Base-by-base conservation (phyloP, 2,329 filamentous ascomycete species). In the Nothophaeocryptopus gaeumannii region DNA sequence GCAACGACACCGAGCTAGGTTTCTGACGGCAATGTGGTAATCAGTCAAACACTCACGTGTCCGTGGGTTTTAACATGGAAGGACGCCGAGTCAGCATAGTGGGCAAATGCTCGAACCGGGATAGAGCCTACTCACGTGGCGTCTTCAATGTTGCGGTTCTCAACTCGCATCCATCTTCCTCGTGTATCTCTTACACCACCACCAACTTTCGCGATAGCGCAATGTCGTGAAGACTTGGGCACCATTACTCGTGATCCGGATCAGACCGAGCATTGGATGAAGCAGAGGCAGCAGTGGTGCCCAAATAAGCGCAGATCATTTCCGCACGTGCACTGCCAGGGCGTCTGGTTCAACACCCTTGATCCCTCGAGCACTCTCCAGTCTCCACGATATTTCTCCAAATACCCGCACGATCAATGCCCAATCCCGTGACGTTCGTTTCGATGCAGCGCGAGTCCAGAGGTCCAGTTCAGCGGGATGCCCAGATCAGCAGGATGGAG, bases 221-320 rank as follows among this genome's bases (percentile, higher is more conserved):
- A 45, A 34, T 12, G 9, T 35, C 38, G 38, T 38, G 44, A 36
- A 34, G 33, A 20, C 37, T 46, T 47, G 44, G 47, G 51, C 42
- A 53, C 45, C 47, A 53, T 55, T 44, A 53, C 35, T 55, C 47
- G 39, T 36, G 9, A 36, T 41, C 43, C 41, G 45, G 43, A 29
- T 38, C 34, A 45, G 29, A 46, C 43, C 46, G 54, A 44, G 33
- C 14, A 42, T 12, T 14, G 29, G 4, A 36, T 38, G 9, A 37
- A 32, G 20, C 20, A 26, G 20, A 26, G 20, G 20, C 34, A 47
- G 45, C 48, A 47, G 45, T 52, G 48, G 39, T 54, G 53, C 53
- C 56, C 53, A 51, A 56, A 39, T 31, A 43, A 34, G 48, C 43
- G 53, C 53, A 50, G 50, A 58, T 58, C 53, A 58, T 54, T 56